A percentile compares a stretch with the other conserved stretches of the same genome.
Evolutionary conservation across 208 protist genomes (phyloP).

Genomic region (Trypanosoma conorhini): DNA sequence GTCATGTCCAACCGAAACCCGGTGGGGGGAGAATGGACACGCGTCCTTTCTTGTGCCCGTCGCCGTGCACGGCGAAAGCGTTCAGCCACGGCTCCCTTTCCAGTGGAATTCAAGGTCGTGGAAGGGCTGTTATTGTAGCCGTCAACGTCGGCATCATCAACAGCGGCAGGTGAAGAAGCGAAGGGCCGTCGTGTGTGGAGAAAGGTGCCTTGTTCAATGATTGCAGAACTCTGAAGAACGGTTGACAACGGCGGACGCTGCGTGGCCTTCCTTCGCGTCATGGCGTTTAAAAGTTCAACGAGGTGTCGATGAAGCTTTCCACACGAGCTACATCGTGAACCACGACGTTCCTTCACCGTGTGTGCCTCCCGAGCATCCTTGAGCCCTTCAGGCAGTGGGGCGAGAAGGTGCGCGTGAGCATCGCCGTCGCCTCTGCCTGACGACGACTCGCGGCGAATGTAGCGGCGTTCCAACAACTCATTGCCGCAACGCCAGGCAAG

Average conservation of each 20-base stretch:
- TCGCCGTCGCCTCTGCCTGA: not conserved
- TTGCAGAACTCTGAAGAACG: slow-evolving; percentile 30
- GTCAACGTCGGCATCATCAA: not conserved
- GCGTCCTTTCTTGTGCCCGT: not conserved
- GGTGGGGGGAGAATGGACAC: not conserved
- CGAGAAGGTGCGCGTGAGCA: slow-evolving; percentile 8
- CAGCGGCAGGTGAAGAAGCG: not conserved
- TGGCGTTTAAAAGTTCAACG: slow-evolving; percentile 40
- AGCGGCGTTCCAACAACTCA: slow-evolving; percentile 11
- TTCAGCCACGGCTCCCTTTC: not conserved
- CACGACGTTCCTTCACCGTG: not conserved
- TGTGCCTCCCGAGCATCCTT: not conserved
- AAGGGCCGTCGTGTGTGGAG: not conserved
- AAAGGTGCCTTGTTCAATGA: slow-evolving; percentile 36
- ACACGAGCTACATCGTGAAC: slow-evolving; percentile 32
- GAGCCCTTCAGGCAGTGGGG: not conserved
- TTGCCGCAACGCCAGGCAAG: slow-evolving; percentile 27
- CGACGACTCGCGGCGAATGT: not conserved
- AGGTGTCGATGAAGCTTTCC: slow-evolving; percentile 39
- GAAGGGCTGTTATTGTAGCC: not conserved
- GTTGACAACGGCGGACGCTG: slow-evolving; percentile 28
- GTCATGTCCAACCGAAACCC: slow-evolving; percentile 8
- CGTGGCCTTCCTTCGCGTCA: slow-evolving; percentile 30
- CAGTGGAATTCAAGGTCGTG: not conserved
- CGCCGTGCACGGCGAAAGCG: not conserved